Base-by-base conservation (phyloP, 768 basidiomycete species). In the Tylopilus balloui region DNA sequence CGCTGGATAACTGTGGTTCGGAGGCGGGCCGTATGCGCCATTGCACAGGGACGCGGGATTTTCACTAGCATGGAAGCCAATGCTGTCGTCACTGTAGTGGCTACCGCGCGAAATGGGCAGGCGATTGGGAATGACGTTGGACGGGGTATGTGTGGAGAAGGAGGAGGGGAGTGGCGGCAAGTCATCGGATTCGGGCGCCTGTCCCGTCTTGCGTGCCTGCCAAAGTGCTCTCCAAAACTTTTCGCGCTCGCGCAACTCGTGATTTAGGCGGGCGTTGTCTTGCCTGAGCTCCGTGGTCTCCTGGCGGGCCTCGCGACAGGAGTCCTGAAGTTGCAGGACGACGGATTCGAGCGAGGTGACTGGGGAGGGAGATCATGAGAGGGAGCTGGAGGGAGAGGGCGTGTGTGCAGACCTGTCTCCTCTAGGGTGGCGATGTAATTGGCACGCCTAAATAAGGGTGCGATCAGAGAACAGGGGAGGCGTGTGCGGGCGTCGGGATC, bases 371-470 rank as follows among this genome's bases (percentile, higher is more conserved):
- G 52, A 59, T 60, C 23, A 23, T 57, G 58, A 58, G 50, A 34
- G 52, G 48, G 40, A 31, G 24, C 37, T 37, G 35, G 27, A 19
- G 42, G 32, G 45, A 40, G 39, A 20, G 8, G 40, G 29, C 39
- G 24, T 19, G 41, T 14, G 15, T 12, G 57, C 62, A 51, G 53
- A 79, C 79, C 81, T 73, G 88, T 88, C 64, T 88, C 88, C 67
- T 92, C 89, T 54, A 92, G 79, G 12, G 88, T 91, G 36, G 86
- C 81, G 63, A 92, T 92, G 66, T 92, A 92, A 68, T 88, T 90
- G 42, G 86, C 87, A 56, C 89, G 78, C 63, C 66, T 68, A 54
- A 41, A 58, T 39, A n/a, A 48, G 48, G 48, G 45, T 39, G 48
- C 14, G 59, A 65, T 59, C 63, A 64, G 52, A 52, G 28, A 53